Base-by-base conservation (phyloP, 768 basidiomycete species). In the Pholiota microspora region DNA sequence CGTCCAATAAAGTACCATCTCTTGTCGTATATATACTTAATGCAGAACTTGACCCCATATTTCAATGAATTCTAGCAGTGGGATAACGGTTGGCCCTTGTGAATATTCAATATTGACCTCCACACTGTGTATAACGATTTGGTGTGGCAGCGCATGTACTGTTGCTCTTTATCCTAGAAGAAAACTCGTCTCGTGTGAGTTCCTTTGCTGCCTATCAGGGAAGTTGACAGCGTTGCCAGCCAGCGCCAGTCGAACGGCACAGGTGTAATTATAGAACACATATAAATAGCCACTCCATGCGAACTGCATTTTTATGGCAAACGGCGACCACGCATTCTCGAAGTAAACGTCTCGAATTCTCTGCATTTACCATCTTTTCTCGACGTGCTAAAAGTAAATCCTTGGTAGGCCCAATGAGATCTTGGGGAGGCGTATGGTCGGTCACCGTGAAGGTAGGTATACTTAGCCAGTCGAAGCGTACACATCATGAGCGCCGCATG, bases 341-440 rank as follows among this genome's bases (percentile, higher is more conserved):
- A 42, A 8, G 7, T 8, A 42, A 23, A 23, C 18, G 12, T 10
- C 6, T 9, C 40, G 6, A 16, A 42, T 25, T 27, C 34, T 38
- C 35, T 13, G 12, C 16, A 50, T 50, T 28, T 12, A 40, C 1
- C 16, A 21, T 13, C 16, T n/a, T n/a, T 23, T 7, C 34, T 27
- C 36, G 21, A 12, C 6, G 16, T 12, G 7, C 21, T 50, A 50
- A 27, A 38, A 50, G 40, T 50, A 50, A 31, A 13, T 24, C 7
- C 24, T n/a, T 21, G 7, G 32, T 35, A 36, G 10, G 16, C 34
- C 49, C 32, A 34, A 49, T 15, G 18, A 25, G 35, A 38, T 50
- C 35, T 21, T 15, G 35, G 25, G 23, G 23, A n/a, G 27, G 23
- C 49, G 49, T 50, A 25, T 50, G 49, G 49, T 50, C 49, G n/a